Evolutionary conservation across 1,284 basidiomycete species (phyloP), one percentile per base, ranked within the genome.

Genomic region (Leccinum solheimii): DNA sequence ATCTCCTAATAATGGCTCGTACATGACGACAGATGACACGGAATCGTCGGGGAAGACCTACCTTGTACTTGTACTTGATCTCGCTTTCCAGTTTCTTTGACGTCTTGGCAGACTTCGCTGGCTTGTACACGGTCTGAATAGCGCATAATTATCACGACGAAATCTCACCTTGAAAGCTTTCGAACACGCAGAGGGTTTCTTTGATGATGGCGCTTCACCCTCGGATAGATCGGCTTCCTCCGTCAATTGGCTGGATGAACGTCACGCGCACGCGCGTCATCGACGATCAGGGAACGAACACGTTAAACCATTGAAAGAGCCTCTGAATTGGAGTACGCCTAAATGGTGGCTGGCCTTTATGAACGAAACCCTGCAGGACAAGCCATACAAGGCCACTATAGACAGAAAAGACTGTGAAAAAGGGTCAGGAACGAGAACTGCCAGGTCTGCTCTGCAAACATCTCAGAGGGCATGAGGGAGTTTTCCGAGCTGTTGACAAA

Each of bases 201-300:
- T 72, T 34, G 58, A 30, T 13, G 55, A 19, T n/a, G 45, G 50
- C 2, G n/a, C 51, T 5, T 56, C 59, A 11, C 40, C 16, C 34
- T 32, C 58, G 10, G 66, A 62, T 13, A 16, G 30, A 36, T 56
- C 38, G 14, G 11, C 55, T 14, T 54, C 27, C 27, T 30, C 62
- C 10, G 45, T 86, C 11, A 83, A 68, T 40, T 76, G 64, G 49
- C 83, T 87, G 60, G 23, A 67, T 52, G 62, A 56, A 26, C 7
- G 49, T 26, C 21, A 49, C 14, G 11, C 48, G 13, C 16, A 50
- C 19, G 49, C 19, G 40, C 38, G 51, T 57, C 54, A 57, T 43
- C 43, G 50, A 45, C 26, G n/a, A 43, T 43, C 40, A 10, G 43
- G n/a, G 43, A 11, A 19, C 43, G 11, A 45, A 45, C n/a, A 10